A percentile compares a stretch with the other conserved stretches of the same genome.
Conservation (phyloP, 768 basidiomycete genomes). For the Leccinum disarticulatum region DNA sequence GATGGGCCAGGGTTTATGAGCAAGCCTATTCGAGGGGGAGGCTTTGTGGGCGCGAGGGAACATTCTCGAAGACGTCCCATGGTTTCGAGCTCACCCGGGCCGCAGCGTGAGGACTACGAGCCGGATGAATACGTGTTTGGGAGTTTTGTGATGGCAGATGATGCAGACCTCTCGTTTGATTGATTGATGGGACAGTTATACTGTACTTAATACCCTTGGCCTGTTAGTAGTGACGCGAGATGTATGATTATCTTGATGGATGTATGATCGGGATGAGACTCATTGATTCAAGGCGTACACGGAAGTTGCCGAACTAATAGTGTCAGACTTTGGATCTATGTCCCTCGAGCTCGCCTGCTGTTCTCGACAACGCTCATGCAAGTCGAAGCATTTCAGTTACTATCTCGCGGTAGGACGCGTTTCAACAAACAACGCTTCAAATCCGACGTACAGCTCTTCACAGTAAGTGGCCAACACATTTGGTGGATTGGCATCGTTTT, state of each 20-base stretch:
- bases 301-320: slow-evolving; percentile 14
- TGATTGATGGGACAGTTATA: neutral
- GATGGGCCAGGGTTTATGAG: slow-evolving; percentile 54
- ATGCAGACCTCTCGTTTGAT: slow-evolving; percentile 61
- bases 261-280: too few relatives aligned
- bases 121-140: slow-evolving; percentile 69
- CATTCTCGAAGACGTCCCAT: slow-evolving; percentile 31
- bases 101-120: slow-evolving; percentile 48
- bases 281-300: neutral
- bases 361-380: slow-evolving; percentile 41
- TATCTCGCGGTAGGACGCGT: slow-evolving; percentile 80
- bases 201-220: neutral
- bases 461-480: slow-evolving; percentile 39
- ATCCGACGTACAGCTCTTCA: slow-evolving; percentile 69
- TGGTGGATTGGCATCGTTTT: neutral
- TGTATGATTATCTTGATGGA: neutral
- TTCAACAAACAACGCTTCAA: slow-evolving; percentile 80
- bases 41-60: slow-evolving; percentile 36
- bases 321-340: neutral
- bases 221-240: neutral
- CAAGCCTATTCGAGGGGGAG: slow-evolving; percentile 46
- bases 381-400: slow-evolving; percentile 85
- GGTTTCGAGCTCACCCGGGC: slow-evolving; percentile 55
- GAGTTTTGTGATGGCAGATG: slow-evolving; percentile 82
- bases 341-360: too few relatives aligned